Evolutionary conservation across 192 early-diverging fungal species (phyloP), one percentile per base, ranked within the genome.

Genomic region (Coemansia sp.): DNA sequence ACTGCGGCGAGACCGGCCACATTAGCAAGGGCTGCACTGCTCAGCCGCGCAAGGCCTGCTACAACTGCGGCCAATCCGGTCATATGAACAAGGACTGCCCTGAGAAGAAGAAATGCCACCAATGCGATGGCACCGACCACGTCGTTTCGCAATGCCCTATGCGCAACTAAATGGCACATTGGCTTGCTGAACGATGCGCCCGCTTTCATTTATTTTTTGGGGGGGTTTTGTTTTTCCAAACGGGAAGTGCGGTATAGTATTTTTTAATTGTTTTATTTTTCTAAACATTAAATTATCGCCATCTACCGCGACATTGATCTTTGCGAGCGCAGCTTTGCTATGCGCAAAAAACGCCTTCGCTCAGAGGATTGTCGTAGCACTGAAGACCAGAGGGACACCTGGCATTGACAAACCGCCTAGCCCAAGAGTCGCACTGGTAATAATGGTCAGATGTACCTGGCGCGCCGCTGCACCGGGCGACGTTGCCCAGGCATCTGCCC

Each of bases 101-200:
- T 1, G 62, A 79, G 53, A 56, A 57, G 62, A 81, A 64, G 70
- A 56, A 66, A 7, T 86, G 85, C 81, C 76, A 82, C 70, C 83
- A 81, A 71, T 86, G 85, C 64, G 52, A 65, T 13, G 22, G 67
- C 35, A 55, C 68, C 4, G 85, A 71, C 42, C 85, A 86, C 61
- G 69, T 77, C 58, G 59, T 53, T 53, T 64, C 72, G 18, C 64
- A 82, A 25, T 86, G 85, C 72, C 58, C 80, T 25, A 24, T 68
- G 55, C 32, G 25, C 49, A 23, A 27, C 20, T 60, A 45, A 42
- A 48, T 45, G 27, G 58, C 36, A 32, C 4, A 13, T 32, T 32
- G 28, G 5, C 16, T 32, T 55, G 16, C n/a, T n/a, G n/a, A n/a
- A n/a, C n/a, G n/a, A n/a, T n/a, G n/a, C n/a, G n/a, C n/a, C n/a